Conservation (phyloP, 371 early-diverging fungal genomes). For the Mortierella sp. region DNA sequence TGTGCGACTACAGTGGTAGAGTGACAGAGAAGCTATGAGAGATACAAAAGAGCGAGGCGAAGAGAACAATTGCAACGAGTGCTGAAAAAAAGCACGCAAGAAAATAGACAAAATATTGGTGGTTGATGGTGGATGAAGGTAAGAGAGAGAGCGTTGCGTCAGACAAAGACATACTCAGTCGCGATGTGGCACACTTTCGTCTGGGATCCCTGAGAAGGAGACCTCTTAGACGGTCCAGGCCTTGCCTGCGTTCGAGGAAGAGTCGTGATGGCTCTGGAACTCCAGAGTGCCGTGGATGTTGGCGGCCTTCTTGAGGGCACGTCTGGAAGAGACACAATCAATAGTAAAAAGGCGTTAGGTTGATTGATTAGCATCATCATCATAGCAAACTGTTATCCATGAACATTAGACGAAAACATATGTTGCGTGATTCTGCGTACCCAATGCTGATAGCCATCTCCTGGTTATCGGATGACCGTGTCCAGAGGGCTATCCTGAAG, state of each 20-base stretch:
- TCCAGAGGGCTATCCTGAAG: conserved; percentile 94
- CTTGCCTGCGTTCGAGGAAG: conserved; percentile 36
- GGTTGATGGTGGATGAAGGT: not conserved
- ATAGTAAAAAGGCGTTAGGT: not conserved
- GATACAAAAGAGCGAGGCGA: not conserved
- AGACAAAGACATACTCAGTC: not conserved
- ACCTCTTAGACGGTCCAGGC: conserved; percentile 47
- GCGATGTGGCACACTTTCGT: conserved; percentile 3
- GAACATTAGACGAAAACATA: not conserved
- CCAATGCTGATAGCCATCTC: conserved; percentile 75
- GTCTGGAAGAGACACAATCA: conserved; percentile 16
- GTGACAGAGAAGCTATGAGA: not conserved
- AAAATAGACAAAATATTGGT: not conserved
- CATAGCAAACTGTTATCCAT: not conserved
- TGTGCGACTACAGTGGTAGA: not conserved
- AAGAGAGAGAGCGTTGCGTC: not conserved
- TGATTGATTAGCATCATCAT: no score
- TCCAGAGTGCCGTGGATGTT: conserved; percentile 43
- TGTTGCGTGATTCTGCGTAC: conserved; percentile 57
- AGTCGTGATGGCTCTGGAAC: conserved; percentile 52
- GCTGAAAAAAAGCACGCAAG: not conserved
- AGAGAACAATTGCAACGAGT: not conserved
- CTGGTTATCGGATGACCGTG: conserved; percentile 78
- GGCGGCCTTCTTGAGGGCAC: conserved; percentile 44
- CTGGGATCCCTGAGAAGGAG: not conserved